Percentiles rank a stretch among this genome's conserved stretches.
Conservation (phyloP, 495 filamentous ascomycete genomes). For the Oleoguttula mirabilis region DNA sequence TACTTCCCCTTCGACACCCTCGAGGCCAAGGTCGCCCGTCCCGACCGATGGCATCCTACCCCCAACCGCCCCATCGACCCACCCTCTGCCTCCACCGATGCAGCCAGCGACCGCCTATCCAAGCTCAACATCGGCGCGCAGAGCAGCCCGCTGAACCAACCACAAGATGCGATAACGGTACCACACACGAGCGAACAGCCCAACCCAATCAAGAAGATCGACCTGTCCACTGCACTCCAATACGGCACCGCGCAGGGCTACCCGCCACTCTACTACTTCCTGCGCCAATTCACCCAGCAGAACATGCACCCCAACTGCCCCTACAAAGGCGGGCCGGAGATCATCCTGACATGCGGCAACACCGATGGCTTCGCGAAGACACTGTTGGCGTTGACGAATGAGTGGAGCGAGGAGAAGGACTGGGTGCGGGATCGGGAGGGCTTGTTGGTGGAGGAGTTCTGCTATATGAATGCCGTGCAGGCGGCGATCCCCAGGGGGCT, state of each 20-base stretch:
- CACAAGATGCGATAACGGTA: constrained; percentile 33
- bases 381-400: constrained; percentile 56
- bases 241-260: constrained; percentile 74
- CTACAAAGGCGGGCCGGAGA: constrained; percentile 62
- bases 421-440: constrained; percentile 55
- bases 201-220: constrained; percentile 54
- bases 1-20: constrained; percentile 90
- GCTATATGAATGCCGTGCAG: constrained; percentile 62
- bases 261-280: constrained; percentile 57
- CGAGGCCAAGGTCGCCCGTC: constrained; percentile 62
- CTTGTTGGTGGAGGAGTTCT: constrained; percentile 63
- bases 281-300: constrained; percentile 63
- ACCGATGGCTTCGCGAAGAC: constrained; percentile 78
- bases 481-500: constrained; percentile 56
- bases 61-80: constrained; percentile 43
- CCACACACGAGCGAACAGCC: constrained; percentile 49
- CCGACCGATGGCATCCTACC: constrained; percentile 59
- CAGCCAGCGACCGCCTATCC: neutral
- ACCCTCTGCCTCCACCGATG: constrained; percentile 20
- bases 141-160: constrained; percentile 15
- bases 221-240: constrained; percentile 70
- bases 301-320: constrained; percentile 71
- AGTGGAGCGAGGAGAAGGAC: constrained; percentile 58
- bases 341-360: constrained; percentile 62
- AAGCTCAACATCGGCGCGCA: constrained; percentile 13